Base-by-base conservation (phyloP, 1,284 basidiomycete species). In the Inonotus hispidus region DNA sequence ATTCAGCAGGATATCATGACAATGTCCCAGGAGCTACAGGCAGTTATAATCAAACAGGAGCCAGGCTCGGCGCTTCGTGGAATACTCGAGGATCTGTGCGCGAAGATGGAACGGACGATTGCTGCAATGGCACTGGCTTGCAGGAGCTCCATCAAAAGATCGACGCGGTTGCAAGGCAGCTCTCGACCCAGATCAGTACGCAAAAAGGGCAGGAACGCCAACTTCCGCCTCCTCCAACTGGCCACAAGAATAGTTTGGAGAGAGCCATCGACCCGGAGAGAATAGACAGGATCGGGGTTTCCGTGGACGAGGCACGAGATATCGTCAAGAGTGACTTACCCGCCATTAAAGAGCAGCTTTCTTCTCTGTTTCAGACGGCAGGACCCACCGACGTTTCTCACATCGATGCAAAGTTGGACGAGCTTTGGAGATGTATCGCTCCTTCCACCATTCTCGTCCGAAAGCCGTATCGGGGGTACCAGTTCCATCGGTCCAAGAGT, bases 1-100 rank as follows among this genome's bases (percentile, higher is more conserved):
- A 67, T 79, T 29, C 76, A 78, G 50, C 66, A 67, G 29, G 73
- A 77, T 49, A 66, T 78, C 27, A 50, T 46, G 8, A 53, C 39
- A 10, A 62, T 68, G 43, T 67, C 66, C 11, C 38, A 56, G 10
- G 58, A 65, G 16, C 29, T 68, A 13, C 59, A 60, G 8, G 56
- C 61, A 5, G 56, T 64, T 16, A 47, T 65, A 23, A 49, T 52
- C 4, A 61, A 65, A 19, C 62, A 61, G 37, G 38, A 55, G 14
- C 50, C 45, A 0, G 50, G 50, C 8, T 32, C 50, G 1, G 68
- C 19, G 13, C 43, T 63, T 6, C 58, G 58, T 23, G 19, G 47
- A n/a, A 25, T 45, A n/a, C 45, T 64, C 13, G 63, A 61, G 37
- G 59, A 64, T 14, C 49, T 64, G 6, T 61, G 59, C 37, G 29